Evolutionary conservation across 768 basidiomycete genomes (phyloP), one percentile per base, ranked within the genome.

Genomic region (Solioccasus polychromus): DNA sequence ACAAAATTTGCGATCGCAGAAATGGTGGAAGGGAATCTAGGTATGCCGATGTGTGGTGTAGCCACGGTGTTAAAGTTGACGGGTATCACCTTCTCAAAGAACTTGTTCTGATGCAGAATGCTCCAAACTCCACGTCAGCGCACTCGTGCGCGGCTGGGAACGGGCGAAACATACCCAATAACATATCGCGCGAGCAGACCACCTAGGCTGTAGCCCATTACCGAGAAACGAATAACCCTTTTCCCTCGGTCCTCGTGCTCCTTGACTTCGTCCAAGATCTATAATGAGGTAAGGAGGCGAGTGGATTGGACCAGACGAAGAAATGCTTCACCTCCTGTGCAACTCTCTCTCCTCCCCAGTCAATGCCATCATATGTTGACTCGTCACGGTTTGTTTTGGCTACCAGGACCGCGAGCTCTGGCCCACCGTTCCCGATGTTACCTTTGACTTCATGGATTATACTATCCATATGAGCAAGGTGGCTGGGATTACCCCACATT

Each of bases 61-160:
- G 91, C 88, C 39, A 93, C 68, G 0, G 91, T 89, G 43, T 79
- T 80, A 63, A 93, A 94, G 62, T 90, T 91, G 43, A 88, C 75
- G 1, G 91, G 88, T 23, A 68, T 65, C 34, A 92, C 75, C 2
- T 70, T 67, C 2, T 82, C 72, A 58, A 94, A 94, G 70, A 92
- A 90, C 7, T 73, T 71, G 36, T 75, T 74, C 44, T 84, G 82
- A 46, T 80, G 68, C 24, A 91, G 68, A 35, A 88, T 76, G 3
- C 85, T 86, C 10, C 25, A 17, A 31, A 15, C 24, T 3, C 18
- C 14, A 17, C n/a, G 25, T 57, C 42, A 48, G 26, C 35, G 48
- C 43, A 47, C 39, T 22, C 48, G 14, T 30, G 11, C 18, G 14
- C 24, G 20, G 10, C 2, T 34, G 17, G 22, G 8, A 39, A 20